These are phyloP conservation scores for Volvox carteri DNA, from an alignment of 163 green algal genomes.

Conservation along the genomic window DNA sequence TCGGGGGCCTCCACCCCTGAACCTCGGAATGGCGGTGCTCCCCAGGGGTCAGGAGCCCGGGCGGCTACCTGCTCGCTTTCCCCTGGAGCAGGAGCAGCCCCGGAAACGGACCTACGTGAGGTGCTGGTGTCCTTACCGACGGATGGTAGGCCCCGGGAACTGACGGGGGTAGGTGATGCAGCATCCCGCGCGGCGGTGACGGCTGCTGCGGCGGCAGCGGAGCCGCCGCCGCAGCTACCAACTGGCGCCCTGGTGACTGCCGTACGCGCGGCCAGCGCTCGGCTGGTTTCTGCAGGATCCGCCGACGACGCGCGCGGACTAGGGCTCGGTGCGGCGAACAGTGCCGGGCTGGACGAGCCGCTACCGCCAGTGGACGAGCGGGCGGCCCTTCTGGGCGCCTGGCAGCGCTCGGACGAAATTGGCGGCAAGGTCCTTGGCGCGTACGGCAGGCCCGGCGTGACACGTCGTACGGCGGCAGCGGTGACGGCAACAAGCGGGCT, in stretches of 20 bases:
- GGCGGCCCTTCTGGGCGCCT: conserved; percentile 1
- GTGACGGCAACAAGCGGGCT: no score
- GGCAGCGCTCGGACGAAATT: conserved; percentile 2
- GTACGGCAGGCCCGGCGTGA: neutral
- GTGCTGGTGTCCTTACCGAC: neutral
- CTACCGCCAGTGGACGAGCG: neutral
- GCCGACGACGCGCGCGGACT: neutral
- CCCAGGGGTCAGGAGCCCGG: no score
- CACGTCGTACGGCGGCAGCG: neutral
- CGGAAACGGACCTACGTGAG: neutral
- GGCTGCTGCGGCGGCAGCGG: neutral
- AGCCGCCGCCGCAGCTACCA: neutral
- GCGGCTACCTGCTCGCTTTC: no score
- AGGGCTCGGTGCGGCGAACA: neutral
- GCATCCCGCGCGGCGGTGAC: neutral
- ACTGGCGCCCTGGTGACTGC: neutral
- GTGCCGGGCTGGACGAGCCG: neutral
- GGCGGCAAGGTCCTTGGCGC: neutral
- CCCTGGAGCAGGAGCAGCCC: neutral
- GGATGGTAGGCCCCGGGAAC: neutral
- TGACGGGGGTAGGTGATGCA: no score
- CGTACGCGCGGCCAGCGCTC: neutral
- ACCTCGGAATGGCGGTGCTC: neutral
- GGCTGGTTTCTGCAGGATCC: neutral
- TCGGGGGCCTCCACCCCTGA: neutral